Conservation (phyloP, 1,139 yeast genomes). For the Taphrina betulina region DNA sequence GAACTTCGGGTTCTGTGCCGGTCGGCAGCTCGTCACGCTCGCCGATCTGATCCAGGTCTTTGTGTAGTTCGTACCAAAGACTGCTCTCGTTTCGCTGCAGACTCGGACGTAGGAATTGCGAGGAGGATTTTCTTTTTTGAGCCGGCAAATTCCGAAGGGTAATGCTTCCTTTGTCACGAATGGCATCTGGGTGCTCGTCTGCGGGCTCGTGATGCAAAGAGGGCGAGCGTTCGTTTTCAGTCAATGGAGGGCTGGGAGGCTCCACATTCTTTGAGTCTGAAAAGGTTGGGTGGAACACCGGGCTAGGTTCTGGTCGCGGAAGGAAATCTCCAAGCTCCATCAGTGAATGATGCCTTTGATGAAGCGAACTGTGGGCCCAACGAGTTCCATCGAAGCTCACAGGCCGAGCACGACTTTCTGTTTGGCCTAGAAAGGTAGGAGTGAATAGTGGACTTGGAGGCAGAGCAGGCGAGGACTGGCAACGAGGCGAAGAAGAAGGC, state of each 20-base stretch:
- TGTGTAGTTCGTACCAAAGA: constrained; percentile 7
- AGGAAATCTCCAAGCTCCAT: not conserved
- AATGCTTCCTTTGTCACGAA: too few relatives aligned
- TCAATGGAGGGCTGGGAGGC: constrained; percentile 11
- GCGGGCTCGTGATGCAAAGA: too few relatives aligned
- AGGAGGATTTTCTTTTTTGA: too few relatives aligned
- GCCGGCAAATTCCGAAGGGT: too few relatives aligned
- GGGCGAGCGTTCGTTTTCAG: constrained; percentile 5
- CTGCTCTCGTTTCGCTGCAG: constrained; percentile 12
- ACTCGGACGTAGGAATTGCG: not conserved
- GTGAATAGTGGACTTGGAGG: not conserved
- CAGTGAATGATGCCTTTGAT: constrained; percentile 9
- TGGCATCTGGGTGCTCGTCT: too few relatives aligned
- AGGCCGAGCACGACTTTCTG: not conserved
- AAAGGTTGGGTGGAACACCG: not conserved
- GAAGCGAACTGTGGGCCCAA: too few relatives aligned
- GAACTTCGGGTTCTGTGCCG: not conserved
- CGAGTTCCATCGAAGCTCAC: constrained; percentile 18
- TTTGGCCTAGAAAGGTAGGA: not conserved
- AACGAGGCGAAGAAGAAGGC: constrained; percentile 1
- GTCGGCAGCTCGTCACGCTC: not conserved
- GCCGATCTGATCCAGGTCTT: not conserved
- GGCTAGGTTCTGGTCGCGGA: too few relatives aligned
- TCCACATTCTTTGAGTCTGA: too few relatives aligned
- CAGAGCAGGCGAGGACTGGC: not conserved